Conservation (phyloP, 495 filamentous ascomycete genomes). For the Xylaria telfairii region DNA sequence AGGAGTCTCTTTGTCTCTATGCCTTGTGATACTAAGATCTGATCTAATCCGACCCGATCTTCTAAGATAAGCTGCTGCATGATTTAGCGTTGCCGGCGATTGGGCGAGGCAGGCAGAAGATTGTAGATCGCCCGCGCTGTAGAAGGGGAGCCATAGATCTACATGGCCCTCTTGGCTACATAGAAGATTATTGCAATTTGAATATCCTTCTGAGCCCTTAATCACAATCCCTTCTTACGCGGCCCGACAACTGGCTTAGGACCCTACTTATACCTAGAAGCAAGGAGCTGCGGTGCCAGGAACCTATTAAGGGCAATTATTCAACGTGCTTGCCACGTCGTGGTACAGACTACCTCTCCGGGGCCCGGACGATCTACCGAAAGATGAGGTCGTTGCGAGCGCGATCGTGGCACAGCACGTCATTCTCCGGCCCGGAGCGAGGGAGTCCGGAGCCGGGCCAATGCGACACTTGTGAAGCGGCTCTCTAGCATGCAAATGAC, state of each 20-base stretch:
- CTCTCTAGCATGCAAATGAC: slow-evolving; percentile 17
- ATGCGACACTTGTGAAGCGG: slow-evolving; percentile 20
- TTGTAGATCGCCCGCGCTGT: no score
- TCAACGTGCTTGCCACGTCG: slow-evolving; percentile 31
- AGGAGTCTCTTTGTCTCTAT: no score
- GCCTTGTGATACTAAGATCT: no score
- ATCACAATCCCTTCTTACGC: no score
- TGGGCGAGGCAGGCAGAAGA: no score
- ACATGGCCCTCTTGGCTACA: no score
- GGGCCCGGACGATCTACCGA: slow-evolving; percentile 18
- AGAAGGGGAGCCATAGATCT: no score
- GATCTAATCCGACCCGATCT: no score
- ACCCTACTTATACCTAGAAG: slow-evolving; percentile 11
- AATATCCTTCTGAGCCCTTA: no score
- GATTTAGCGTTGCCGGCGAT: no score
- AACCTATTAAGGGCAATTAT: slow-evolving; percentile 30
- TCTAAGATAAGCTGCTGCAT: no score
- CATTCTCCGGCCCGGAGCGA: slow-evolving; percentile 41
- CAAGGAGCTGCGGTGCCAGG: background rate
- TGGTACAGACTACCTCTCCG: slow-evolving; percentile 26
- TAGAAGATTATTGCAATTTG: no score
- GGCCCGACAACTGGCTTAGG: slow-evolving; percentile 18
- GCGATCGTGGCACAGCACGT: slow-evolving; percentile 53
- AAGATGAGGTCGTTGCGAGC: slow-evolving; percentile 28
- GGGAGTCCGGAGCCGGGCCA: slow-evolving; percentile 28